Evolutionary conservation across 495 filamentous ascomycete genomes (phyloP).

Genomic region (Trichoderma asperelloides): DNA sequence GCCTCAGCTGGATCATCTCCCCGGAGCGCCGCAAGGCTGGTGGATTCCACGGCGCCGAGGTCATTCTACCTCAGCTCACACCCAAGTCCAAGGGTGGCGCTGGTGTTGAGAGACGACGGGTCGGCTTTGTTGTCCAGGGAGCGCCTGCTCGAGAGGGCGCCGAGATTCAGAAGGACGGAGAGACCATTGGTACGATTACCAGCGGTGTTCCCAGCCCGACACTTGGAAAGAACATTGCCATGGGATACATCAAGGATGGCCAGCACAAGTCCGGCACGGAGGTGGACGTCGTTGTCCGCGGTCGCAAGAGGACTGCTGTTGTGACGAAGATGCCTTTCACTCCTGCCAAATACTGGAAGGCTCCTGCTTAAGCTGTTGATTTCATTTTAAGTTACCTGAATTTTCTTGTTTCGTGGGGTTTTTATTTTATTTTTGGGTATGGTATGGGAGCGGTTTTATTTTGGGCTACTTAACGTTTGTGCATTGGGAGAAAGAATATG

Average conservation of each 20-base stretch:
- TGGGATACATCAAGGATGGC: slow-evolving; percentile 84
- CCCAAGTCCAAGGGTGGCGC: slow-evolving; percentile 56
- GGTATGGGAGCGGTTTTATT: not conserved
- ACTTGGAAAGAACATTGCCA: slow-evolving; percentile 81
- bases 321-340: slow-evolving; percentile 95
- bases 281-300: slow-evolving; percentile 70
- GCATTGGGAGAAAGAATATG: not conserved
- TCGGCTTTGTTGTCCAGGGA: slow-evolving; percentile 77
- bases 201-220: slow-evolving; percentile 85
- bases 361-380: not conserved
- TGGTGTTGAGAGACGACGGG: slow-evolving; percentile 61
- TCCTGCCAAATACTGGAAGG: slow-evolving; percentile 49
- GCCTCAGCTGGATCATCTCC: slow-evolving; percentile 76
- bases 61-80: slow-evolving; percentile 62
- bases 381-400: not conserved
- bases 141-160: slow-evolving; percentile 87
- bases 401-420: not conserved
- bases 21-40: slow-evolving; percentile 61
- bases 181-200: slow-evolving; percentile 59
- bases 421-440: not conserved
- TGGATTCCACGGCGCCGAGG: slow-evolving; percentile 64
- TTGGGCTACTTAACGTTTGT: not conserved
- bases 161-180: slow-evolving; percentile 50
- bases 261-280: slow-evolving; percentile 82
- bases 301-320: slow-evolving; percentile 66